Percentiles rank a stretch among this genome's conserved stretches.
phyloP scores from a whole-genome alignment of 2,329 filamentous ascomycete species.

The Cylindrodendrum hubeiense region DNA sequence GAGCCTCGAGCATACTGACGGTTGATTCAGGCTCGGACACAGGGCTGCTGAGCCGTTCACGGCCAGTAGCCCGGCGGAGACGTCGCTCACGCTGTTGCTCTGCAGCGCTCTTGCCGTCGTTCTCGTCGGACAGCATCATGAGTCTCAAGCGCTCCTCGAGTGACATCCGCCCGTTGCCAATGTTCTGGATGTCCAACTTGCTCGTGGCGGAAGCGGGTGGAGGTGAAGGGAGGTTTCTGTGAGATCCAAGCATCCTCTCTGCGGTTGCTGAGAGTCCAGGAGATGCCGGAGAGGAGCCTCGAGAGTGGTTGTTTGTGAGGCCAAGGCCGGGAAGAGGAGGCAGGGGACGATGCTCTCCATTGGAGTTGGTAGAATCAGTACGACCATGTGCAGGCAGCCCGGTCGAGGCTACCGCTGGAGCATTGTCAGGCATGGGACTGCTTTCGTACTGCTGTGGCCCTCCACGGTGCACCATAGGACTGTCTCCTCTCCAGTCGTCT shows the following conservation, averaged over 20 bases:
- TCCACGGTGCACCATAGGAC: conserved; percentile 56
- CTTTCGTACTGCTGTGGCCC: conserved; percentile 66
- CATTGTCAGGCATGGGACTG: conserved; percentile 74
- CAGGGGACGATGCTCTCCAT: conserved; percentile 84
- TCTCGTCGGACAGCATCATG: conserved; percentile 86
- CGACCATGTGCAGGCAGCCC: conserved; percentile 70
- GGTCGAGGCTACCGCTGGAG: conserved; percentile 55
- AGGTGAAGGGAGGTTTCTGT: conserved; percentile 78
- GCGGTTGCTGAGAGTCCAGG: conserved; percentile 76
- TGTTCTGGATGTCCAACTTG: conserved; percentile 83
- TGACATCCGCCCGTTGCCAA: conserved; percentile 81
- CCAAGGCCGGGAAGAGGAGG: conserved; percentile 82
- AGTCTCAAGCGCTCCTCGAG: conserved; percentile 87
- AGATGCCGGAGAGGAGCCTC: conserved; percentile 66
- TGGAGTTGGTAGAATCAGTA: conserved; percentile 81
- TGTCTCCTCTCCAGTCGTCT: conserved; percentile 90
- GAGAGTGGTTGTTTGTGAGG: conserved; percentile 53
- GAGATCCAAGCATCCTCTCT: conserved; percentile 76
- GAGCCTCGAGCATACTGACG: conserved; percentile 48
- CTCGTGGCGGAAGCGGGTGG: conserved; percentile 74
- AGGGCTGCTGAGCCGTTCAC: conserved; percentile 62
- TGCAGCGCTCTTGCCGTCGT: conserved; percentile 67
- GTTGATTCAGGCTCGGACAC: conserved; percentile 54
- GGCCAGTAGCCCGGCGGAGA: conserved; percentile 71
- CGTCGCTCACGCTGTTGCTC: conserved; percentile 77